phyloP scores from a whole-genome alignment of 306 rosid genomes.

The Prunus davidiana region DNA sequence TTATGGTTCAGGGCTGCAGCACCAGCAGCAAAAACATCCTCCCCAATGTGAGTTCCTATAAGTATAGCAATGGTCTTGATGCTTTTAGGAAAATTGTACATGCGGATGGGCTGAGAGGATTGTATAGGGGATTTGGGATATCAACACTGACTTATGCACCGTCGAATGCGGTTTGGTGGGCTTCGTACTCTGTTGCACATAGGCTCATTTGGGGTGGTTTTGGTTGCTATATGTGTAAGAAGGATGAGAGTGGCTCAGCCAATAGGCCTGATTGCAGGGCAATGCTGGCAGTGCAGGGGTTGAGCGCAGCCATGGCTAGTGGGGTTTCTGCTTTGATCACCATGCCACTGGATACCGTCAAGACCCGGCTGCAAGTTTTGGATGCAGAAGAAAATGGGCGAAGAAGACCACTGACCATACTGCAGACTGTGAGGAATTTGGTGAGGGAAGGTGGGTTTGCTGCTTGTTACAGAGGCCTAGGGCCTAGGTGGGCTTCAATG shows the following conservation, averaged over 20 bases:
- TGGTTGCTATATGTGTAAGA: conserved; percentile 52
- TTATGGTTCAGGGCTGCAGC: conserved; percentile 73
- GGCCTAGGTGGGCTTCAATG: conserved; percentile 96
- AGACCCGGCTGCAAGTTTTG: conserved; percentile 92
- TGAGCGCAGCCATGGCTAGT: conserved; percentile 89
- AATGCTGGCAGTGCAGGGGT: conserved; percentile 65
- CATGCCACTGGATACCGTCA: conserved; percentile 85
- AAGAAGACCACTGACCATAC: conserved; percentile 56
- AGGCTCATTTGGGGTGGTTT: conserved; percentile 69
- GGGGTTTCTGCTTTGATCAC: conserved; percentile 87
- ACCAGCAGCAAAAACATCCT: conserved; percentile 25
- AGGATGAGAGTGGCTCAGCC: conserved; percentile 28
- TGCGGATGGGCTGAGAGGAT: conserved; percentile 77
- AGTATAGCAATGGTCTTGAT: conserved; percentile 75
- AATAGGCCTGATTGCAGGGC: conserved; percentile 60
- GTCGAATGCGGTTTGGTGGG: conserved; percentile 98
- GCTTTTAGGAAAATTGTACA: conserved; percentile 71
- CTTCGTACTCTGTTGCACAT: conserved; percentile 82
- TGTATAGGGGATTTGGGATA: conserved; percentile 91
- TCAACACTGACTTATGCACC: conserved; percentile 88
- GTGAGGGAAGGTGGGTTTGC: conserved; percentile 74
- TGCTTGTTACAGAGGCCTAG: conserved; percentile 95
- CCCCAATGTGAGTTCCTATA: conserved; percentile 42
- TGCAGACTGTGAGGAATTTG: conserved; percentile 66
- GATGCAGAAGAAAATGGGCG: conserved; percentile 81